Evolutionary conservation across 1,284 basidiomycete species (phyloP).

Genomic region (Neolentinus lepideus): DNA sequence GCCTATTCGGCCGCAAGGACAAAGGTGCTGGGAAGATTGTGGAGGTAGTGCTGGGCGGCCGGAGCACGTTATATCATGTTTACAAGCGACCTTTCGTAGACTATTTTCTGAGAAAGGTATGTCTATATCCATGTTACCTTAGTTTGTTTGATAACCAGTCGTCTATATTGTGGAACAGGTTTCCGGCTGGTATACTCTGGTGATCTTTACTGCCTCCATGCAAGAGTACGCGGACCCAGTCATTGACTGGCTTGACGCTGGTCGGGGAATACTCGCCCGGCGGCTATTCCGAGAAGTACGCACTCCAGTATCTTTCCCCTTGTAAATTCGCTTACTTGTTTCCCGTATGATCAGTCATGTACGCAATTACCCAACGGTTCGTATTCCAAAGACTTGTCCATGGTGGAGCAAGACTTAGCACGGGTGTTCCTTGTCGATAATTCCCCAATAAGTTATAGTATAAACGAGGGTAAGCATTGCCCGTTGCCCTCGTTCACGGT

Average conservation of each 20-base stretch:
- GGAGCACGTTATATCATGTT: conserved; percentile 93
- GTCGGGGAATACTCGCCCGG: conserved; percentile 82
- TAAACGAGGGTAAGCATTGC: conserved; percentile 76
- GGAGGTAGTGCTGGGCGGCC: conserved; percentile 90
- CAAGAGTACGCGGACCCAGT: conserved; percentile 99
- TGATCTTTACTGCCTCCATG: conserved; percentile 98
- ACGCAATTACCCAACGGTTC: conserved; percentile 87
- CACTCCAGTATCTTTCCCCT: conserved; percentile 9
- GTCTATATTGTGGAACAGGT: conserved; percentile 49
- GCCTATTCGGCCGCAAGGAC: conserved; percentile 43
- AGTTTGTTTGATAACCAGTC: conserved; percentile 2
- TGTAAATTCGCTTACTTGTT: too few relatives aligned
- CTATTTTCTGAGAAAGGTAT: conserved; percentile 89
- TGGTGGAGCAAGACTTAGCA: conserved; percentile 85
- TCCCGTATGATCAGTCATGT: conserved; percentile 60
- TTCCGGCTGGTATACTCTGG: conserved; percentile 96
- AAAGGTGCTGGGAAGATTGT: conserved; percentile 83
- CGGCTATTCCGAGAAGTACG: conserved; percentile 89
- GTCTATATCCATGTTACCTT: conserved; percentile 29
- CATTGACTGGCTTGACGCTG: conserved; percentile 98
- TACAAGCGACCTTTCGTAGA: conserved; percentile 98
- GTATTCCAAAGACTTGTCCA: conserved; percentile 89
- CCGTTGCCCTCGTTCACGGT: not conserved
- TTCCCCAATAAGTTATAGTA: conserved; percentile 87
- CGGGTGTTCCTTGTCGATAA: conserved; percentile 95